Evolutionary conservation across 208 protist genomes (phyloP).

Genomic region (Leishmania mexicana): DNA sequence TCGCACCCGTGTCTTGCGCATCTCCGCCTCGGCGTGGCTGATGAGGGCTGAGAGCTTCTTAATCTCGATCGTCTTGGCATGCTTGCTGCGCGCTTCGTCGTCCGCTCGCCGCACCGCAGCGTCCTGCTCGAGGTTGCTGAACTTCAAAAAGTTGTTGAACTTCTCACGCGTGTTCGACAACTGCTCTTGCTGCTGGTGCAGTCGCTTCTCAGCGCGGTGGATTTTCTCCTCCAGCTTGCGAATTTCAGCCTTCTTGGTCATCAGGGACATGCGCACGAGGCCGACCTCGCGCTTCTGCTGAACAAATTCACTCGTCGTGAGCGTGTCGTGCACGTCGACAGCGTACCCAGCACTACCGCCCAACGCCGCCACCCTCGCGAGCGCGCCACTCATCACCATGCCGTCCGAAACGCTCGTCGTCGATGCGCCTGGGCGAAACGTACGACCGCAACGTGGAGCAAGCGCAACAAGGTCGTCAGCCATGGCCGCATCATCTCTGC

Average conservation of each 20-base stretch:
- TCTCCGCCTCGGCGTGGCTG: conserved; percentile 86
- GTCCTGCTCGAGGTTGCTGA: conserved; percentile 95
- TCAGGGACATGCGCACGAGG: conserved; percentile 95
- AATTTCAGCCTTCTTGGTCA: conserved; percentile 94
- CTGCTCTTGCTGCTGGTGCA: conserved; percentile 93
- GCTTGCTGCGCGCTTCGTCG: conserved; percentile 89
- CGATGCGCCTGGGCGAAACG: conserved; percentile 2
- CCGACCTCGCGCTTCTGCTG: conserved; percentile 95
- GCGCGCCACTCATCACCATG: not conserved
- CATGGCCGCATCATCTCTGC: conserved; percentile 70
- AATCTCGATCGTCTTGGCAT: conserved; percentile 94
- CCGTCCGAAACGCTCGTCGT: not conserved
- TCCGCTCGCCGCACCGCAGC: conserved; percentile 94
- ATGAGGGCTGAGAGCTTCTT: conserved; percentile 95
- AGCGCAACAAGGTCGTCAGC: conserved; percentile 49
- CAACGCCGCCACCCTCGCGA: not conserved
- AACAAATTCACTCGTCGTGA: conserved; percentile 89
- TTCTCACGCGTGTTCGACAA: conserved; percentile 92
- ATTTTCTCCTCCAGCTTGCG: conserved; percentile 94
- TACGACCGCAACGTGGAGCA: conserved; percentile 21
- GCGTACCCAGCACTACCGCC: conserved; percentile 12
- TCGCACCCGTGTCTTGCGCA: conserved; percentile 89
- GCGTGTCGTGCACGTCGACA: conserved; percentile 19
- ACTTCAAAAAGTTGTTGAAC: conserved; percentile 96
- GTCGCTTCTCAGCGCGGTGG: conserved; percentile 87